Evolutionary conservation across 306 rosid species (phyloP), one percentile per base, ranked within the genome.

Genomic region (Prunus mira): DNA sequence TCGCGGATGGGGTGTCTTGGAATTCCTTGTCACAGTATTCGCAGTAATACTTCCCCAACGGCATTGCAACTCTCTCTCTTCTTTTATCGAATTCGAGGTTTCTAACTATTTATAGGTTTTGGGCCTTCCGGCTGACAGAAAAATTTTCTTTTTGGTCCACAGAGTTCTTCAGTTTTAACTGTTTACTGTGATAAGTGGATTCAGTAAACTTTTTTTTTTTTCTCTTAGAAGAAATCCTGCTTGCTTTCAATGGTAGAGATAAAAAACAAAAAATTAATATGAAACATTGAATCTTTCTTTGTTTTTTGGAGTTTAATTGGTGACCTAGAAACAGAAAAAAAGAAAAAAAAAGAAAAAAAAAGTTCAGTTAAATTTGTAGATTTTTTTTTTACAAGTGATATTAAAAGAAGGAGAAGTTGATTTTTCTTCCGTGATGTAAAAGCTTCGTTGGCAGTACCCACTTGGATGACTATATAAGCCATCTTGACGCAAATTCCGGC

Each of bases 11-110:
- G 4, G 90, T 88, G 79, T 95, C 99, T 69, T 87, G 97, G 74
- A 95, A 90, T 65, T 84, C 85, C 84, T 89, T 92, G 32, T 89
- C 87, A 78, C 99, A 95, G 72, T 95, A 95, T 19, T 95, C 98
- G 82, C 97, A 95, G 69, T 84, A 76, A 34, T 86, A 92, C 66
- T 90, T 92, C 55, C 81, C 81, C 70, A 70, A 25, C 10, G 86
- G 87, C 96, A 84, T 88, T 73, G 52, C 77, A 58, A 58, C 43
- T 56, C 78, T 12, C 79, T 32, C 43, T 6, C 71, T 25, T 0
- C 22, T 1, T 18, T 17, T 12, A 11, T 20, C 30, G 18, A 22
- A 12, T 43, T 28, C 45, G 18, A 18, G 45, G 15, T 14, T 3
- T 41, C 15, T 5, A 2, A 20, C 38, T 6, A 56, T 34, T 56